Conservation (phyloP, 768 basidiomycete genomes). For the Leucocoprinus leucothites region DNA sequence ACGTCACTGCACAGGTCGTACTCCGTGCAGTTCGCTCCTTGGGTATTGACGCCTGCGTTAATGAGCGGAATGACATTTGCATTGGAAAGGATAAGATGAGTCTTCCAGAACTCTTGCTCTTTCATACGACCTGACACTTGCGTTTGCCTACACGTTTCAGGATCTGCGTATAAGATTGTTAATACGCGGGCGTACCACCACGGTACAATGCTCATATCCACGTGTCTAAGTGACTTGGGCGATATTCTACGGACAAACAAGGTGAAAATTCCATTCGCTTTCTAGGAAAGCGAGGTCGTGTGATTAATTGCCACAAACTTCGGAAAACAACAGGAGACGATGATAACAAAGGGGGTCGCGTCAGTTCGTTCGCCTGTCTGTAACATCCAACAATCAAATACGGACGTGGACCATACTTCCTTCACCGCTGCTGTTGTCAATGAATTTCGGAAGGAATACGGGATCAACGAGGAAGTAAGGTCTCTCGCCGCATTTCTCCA, state of each 20-base stretch:
- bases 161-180: conserved; percentile 96
- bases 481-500: neutral
- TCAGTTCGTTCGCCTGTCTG: conserved; percentile 93
- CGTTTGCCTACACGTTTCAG: conserved; percentile 68
- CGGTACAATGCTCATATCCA: conserved; percentile 96
- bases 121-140: conserved; percentile 9
- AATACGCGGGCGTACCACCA: conserved; percentile 93
- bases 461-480: conserved; percentile 27
- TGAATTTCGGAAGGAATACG: conserved; percentile 66
- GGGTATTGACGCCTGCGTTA: conserved; percentile 75
- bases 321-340: conserved; percentile 50
- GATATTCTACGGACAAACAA: conserved; percentile 66
- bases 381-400: conserved; percentile 63
- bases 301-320: neutral
- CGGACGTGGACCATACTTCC: conserved; percentile 54
- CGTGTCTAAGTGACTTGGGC: conserved; percentile 67
- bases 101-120: conserved; percentile 19
- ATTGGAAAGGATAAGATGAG: conserved; percentile 87
- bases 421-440: conserved; percentile 69
- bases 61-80: conserved; percentile 90
- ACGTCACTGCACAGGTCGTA: conserved; percentile 73
- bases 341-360: conserved; percentile 82
- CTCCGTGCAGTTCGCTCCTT: conserved; percentile 72
- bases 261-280: conserved; percentile 34
- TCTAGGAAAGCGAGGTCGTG: neutral